phyloP scores from a whole-genome alignment of 2,329 filamentous ascomycete species.

The Trichoderma sp. region DNA sequence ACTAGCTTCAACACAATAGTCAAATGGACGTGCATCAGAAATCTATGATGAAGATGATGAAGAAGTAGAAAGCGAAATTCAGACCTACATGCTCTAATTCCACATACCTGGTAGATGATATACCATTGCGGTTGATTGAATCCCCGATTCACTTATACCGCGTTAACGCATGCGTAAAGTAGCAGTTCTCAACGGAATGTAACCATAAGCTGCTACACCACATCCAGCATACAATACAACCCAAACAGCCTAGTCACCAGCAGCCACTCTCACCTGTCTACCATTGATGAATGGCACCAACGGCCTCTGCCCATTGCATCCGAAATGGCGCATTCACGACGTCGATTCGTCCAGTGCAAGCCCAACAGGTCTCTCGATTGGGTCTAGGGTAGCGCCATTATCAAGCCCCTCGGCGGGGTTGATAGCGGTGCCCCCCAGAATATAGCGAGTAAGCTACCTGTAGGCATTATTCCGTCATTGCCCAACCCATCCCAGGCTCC shows the following conservation, averaged over 20 bases:
- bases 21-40: no score
- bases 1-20: background rate
- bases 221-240: background rate
- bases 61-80: background rate
- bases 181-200: background rate
- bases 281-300: background rate
- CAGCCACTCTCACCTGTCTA: background rate
- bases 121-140: background rate
- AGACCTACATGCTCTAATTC: no score
- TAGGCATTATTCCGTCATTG: background rate
- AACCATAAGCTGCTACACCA: background rate
- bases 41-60: background rate
- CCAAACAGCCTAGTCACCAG: background rate
- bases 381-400: constrained; percentile 18
- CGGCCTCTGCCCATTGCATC: background rate
- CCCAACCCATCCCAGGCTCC: background rate
- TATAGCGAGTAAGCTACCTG: constrained; percentile 1
- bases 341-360: background rate
- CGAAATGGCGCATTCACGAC: background rate
- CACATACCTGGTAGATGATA: background rate
- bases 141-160: background rate
- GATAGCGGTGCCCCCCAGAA: background rate
- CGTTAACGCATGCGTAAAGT: background rate
- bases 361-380: background rate
- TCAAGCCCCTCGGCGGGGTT: constrained; percentile 24